These are phyloP conservation scores for Staphylotrichum tortipilum DNA, from an alignment of 495 filamentous ascomycete species.

Conservation along the genomic window DNA sequence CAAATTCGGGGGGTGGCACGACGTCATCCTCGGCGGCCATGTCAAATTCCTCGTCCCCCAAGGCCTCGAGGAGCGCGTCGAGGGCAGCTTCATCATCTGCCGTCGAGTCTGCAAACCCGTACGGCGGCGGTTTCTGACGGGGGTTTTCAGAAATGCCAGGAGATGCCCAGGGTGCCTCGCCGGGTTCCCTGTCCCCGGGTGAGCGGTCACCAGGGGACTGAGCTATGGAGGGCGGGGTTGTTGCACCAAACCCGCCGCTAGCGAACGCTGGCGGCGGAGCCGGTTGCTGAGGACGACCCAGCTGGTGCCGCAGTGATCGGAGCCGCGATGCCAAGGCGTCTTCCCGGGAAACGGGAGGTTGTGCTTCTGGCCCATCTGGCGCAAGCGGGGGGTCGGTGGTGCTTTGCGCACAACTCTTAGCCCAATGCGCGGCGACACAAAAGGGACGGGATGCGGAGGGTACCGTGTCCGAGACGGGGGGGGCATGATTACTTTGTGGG, in stretches of 20 bases:
- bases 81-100: slow-evolving; percentile 5
- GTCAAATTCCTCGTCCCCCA: slow-evolving; percentile 13
- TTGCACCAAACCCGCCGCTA: too few species aligned
- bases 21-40: slow-evolving; percentile 9
- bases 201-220: not conserved
- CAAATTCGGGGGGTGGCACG: not conserved
- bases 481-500: slow-evolving; percentile 25
- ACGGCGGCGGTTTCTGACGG: slow-evolving; percentile 5
- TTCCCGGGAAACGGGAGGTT: slow-evolving; percentile 29
- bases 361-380: not conserved
- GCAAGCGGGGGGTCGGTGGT: not conserved
- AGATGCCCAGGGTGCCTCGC: not conserved
- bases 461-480: not conserved
- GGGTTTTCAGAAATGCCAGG: not conserved
- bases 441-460: not conserved
- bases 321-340: slow-evolving; percentile 37
- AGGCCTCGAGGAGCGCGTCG: slow-evolving; percentile 6
- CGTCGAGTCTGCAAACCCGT: not conserved
- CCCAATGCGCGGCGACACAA: not conserved
- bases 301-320: slow-evolving; percentile 31
- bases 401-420: slow-evolving; percentile 11
- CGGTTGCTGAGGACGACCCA: too few species aligned
- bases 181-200: not conserved
- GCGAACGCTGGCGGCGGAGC: too few species aligned
- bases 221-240: not conserved